phyloP scores from a whole-genome alignment of 2,329 filamentous ascomycete species.

The Hypoxylon sp. region DNA sequence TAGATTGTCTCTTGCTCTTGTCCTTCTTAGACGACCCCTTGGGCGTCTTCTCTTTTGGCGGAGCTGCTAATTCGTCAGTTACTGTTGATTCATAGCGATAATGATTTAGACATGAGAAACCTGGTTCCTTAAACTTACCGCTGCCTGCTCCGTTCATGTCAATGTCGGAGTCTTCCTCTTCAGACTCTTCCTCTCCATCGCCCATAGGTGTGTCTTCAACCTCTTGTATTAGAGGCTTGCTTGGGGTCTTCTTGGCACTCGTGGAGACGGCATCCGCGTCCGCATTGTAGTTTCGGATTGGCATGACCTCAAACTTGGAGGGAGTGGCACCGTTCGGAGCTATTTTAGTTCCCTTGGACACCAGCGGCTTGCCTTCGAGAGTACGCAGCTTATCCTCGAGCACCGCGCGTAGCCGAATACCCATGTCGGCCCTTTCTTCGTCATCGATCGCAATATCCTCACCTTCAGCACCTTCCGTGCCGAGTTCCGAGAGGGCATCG shows the following conservation, averaged over 20 bases:
- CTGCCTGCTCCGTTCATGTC: conserved; percentile 47
- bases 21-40: conserved; percentile 51
- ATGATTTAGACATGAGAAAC: background rate
- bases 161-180: conserved; percentile 50
- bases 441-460: conserved; percentile 73
- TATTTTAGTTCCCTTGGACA: conserved; percentile 77
- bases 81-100: conserved; percentile 34
- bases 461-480: conserved; percentile 65
- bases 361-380: conserved; percentile 89
- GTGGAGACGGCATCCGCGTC: conserved; percentile 84
- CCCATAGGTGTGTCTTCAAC: conserved; percentile 53
- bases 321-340: conserved; percentile 74
- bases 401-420: conserved; percentile 73
- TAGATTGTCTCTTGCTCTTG: conserved; percentile 42
- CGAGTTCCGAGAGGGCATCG: conserved; percentile 84
- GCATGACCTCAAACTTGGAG: conserved; percentile 90
- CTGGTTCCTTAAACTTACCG: conserved; percentile 36
- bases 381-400: conserved; percentile 78
- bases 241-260: conserved; percentile 47
- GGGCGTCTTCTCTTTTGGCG: conserved; percentile 49
- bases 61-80: conserved; percentile 41
- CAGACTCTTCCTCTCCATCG: conserved; percentile 55
- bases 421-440: conserved; percentile 85
- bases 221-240: conserved; percentile 51
- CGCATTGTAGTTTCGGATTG: conserved; percentile 91